These are phyloP conservation scores for Gossypium rotundifolium DNA, from an alignment of 345 rosid species.

Conservation along the genomic window DNA sequence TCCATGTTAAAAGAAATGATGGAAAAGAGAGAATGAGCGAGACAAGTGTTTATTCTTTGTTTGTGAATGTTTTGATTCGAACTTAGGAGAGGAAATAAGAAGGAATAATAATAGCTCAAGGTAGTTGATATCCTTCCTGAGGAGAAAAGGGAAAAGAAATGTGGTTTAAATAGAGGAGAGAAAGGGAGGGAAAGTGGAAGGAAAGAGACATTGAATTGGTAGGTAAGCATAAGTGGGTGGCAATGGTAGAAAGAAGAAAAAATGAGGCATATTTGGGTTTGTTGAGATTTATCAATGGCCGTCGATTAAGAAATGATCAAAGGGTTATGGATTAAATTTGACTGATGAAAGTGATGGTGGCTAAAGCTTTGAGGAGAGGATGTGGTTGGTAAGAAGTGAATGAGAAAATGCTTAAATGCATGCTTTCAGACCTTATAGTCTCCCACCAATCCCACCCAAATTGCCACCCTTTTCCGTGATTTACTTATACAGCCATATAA, in stretches of 20 bases:
- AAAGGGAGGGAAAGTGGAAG: background rate
- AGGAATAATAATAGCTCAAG: background rate
- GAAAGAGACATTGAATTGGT: background rate
- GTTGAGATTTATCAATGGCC: conserved; percentile 20
- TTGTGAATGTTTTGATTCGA: background rate
- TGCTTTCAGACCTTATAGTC: background rate
- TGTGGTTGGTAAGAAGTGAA: conserved; percentile 17
- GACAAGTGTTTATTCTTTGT: background rate
- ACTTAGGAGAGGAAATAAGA: background rate
- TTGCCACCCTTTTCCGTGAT: too few relatives aligned
- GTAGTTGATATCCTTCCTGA: conserved; percentile 16
- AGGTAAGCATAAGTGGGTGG: conserved; percentile 19
- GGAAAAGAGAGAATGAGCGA: background rate
- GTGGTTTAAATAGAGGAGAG: conserved; percentile 14
- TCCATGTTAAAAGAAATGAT: conserved; percentile 3
- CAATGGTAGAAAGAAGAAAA: background rate
- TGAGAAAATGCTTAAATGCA: background rate
- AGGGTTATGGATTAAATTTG: conserved; percentile 17
- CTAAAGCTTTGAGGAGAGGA: background rate
- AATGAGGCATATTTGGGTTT: conserved; percentile 5
- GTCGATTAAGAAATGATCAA: conserved; percentile 5
- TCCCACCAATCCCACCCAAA: background rate
- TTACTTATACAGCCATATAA: too few relatives aligned
- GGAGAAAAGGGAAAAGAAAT: background rate
- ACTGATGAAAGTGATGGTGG: conserved; percentile 16